Percentiles rank a stretch among this genome's conserved stretches.
Evolutionary conservation across 331 rosid species (phyloP).

Genomic region (Rosa hybrid): DNA sequence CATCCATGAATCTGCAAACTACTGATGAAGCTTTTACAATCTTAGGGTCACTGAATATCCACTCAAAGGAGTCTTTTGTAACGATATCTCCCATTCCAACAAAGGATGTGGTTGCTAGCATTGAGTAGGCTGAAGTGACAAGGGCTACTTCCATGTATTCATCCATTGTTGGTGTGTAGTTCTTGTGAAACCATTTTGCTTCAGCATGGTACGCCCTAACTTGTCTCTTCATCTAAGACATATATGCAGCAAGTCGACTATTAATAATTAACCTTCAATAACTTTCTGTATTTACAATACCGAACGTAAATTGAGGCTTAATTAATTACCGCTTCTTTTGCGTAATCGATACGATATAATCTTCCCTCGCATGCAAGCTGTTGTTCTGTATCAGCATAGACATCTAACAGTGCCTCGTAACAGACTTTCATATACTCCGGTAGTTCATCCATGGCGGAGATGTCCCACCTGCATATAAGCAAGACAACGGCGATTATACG

Average conservation of each 20-base stretch:
- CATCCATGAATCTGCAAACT: neutral
- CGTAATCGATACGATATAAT: slow-evolving; percentile 17
- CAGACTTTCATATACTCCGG: slow-evolving; percentile 44
- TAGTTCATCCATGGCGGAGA: slow-evolving; percentile 23
- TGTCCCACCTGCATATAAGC: slow-evolving; percentile 45
- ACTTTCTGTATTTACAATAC: neutral
- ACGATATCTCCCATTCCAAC: neutral
- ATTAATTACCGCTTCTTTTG: slow-evolving; percentile 40
- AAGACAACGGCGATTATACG: neutral
- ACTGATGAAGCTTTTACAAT: neutral
- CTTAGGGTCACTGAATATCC: neutral
- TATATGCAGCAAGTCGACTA: neutral
- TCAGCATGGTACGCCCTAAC: slow-evolving; percentile 1
- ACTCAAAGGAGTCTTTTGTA: neutral
- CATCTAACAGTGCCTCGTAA: slow-evolving; percentile 27
- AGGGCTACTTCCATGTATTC: slow-evolving; percentile 5
- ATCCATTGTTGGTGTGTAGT: slow-evolving; percentile 3
- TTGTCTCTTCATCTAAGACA: neutral
- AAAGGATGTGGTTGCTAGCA: slow-evolving; percentile 5
- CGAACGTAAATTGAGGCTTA: neutral
- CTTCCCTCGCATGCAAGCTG: slow-evolving; percentile 7
- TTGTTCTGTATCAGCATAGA: slow-evolving; percentile 28
- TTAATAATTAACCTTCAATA: neutral
- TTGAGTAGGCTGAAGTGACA: neutral
- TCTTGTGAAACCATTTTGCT: neutral